Conservation (phyloP, 1,139 yeast species). For the Blastobotrys serpentis region DNA sequence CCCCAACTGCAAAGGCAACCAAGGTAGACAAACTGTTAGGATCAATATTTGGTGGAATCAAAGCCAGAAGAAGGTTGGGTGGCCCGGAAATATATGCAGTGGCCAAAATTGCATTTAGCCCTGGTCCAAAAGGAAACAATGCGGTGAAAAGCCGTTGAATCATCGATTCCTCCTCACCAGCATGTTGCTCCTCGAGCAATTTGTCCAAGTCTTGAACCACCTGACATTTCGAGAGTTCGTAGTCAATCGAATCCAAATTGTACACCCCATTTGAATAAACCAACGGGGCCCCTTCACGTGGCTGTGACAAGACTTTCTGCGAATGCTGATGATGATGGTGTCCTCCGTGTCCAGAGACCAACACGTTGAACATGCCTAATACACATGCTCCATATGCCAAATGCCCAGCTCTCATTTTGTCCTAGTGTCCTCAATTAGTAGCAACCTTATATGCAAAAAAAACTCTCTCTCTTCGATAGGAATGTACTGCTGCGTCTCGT, state of each 20-base stretch:
- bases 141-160: slow-evolving; percentile 29
- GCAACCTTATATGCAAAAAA: no score
- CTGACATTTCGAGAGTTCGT: slow-evolving; percentile 34
- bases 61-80: slow-evolving; percentile 54
- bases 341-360: background rate
- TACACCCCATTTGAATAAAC: slow-evolving; percentile 42
- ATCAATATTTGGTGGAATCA: slow-evolving; percentile 51
- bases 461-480: no score
- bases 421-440: no score
- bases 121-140: slow-evolving; percentile 55
- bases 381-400: background rate
- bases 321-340: slow-evolving; percentile 1
- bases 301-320: slow-evolving; percentile 3
- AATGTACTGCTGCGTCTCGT: slow-evolving; percentile 1
- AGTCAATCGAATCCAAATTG: slow-evolving; percentile 38
- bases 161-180: slow-evolving; percentile 31
- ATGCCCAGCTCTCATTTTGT: background rate
- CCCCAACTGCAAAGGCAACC: slow-evolving; percentile 70
- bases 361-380: background rate
- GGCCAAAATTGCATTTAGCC: slow-evolving; percentile 58
- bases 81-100: slow-evolving; percentile 61
- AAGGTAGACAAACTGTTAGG: slow-evolving; percentile 49
- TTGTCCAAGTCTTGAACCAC: slow-evolving; percentile 42
- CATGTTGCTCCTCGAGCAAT: slow-evolving; percentile 24
- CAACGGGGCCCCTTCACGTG: slow-evolving; percentile 16